These are phyloP conservation scores for Suhomyces bribrorum DNA, from an alignment of 1,139 yeast genomes.

Conservation along the genomic window DNA sequence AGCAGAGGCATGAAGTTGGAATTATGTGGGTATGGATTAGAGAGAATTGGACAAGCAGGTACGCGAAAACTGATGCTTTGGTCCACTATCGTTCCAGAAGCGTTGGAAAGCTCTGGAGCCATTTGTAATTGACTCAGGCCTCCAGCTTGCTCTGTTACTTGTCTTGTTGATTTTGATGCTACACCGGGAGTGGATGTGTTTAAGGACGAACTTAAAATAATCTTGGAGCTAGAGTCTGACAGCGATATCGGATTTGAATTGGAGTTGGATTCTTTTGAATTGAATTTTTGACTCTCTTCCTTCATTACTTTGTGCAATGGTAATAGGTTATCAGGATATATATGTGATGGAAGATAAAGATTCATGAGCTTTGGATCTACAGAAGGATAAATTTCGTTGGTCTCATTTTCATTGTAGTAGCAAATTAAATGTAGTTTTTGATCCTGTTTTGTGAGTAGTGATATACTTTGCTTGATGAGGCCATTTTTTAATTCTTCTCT, in stretches of 20 bases:
- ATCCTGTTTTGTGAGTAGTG: constrained; percentile 49
- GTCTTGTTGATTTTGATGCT: too few species aligned
- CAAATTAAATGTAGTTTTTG: constrained; percentile 58
- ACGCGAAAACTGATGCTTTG: not conserved
- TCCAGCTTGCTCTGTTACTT: too few species aligned
- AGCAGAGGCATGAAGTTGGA: not conserved
- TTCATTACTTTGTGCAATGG: constrained; percentile 2
- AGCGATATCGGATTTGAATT: not conserved
- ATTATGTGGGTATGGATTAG: not conserved
- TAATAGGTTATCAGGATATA: constrained; percentile 9
- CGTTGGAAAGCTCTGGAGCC: too few species aligned
- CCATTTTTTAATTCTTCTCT: constrained; percentile 40
- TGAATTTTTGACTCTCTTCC: too few species aligned
- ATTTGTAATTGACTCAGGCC: too few species aligned
- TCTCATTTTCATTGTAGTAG: constrained; percentile 25
- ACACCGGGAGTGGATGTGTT: too few species aligned
- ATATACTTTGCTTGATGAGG: constrained; percentile 58
- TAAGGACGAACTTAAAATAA: too few species aligned
- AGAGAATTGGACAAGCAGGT: not conserved
- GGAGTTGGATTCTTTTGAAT: not conserved
- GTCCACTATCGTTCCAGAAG: too few species aligned
- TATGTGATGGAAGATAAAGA: constrained; percentile 19
- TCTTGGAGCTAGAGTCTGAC: too few species aligned
- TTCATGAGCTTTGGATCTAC: constrained; percentile 22
- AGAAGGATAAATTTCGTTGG: constrained; percentile 15